These are phyloP conservation scores for Phytophthora chlamydospora DNA, from an alignment of 352 stramenopile genomes.

Conservation along the genomic window DNA sequence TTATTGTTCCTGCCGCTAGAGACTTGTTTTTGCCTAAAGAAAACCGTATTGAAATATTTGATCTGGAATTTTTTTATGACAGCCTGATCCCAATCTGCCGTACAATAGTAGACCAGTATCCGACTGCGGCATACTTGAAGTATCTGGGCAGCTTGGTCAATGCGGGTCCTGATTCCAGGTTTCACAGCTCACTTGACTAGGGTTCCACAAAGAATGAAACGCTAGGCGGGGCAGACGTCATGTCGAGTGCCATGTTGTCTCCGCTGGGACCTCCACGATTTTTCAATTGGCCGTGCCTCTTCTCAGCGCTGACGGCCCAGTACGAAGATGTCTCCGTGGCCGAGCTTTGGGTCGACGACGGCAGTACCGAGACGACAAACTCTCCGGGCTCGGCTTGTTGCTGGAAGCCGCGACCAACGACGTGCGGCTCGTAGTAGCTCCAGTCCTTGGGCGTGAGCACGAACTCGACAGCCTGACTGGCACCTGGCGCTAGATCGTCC, in stretches of 20 bases:
- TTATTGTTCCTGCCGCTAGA: no score
- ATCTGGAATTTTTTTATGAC: no score
- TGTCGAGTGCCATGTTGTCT: not conserved
- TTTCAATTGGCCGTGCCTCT: conserved; percentile 11
- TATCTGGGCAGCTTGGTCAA: no score
- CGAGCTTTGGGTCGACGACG: conserved; percentile 28
- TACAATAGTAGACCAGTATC: no score
- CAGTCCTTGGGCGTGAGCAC: conserved; percentile 48
- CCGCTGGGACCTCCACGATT: conserved; percentile 11
- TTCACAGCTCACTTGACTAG: no score
- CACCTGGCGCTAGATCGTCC: conserved; percentile 32
- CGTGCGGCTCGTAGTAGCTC: conserved; percentile 59
- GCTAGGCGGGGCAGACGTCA: conserved; percentile 5
- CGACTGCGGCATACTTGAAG: no score
- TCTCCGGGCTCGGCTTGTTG: conserved; percentile 45
- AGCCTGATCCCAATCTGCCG: no score
- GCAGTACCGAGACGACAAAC: conserved; percentile 55
- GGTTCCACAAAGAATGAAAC: conserved; percentile 31
- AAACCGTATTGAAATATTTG: no score
- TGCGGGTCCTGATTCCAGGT: no score
- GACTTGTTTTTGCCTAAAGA: no score
- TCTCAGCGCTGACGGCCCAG: conserved; percentile 2
- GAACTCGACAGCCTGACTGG: conserved; percentile 50
- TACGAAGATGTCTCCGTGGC: not conserved
- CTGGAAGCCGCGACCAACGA: conserved; percentile 49